Conservation (phyloP, 1,284 basidiomycete genomes). For the Trichosporon faecale region DNA sequence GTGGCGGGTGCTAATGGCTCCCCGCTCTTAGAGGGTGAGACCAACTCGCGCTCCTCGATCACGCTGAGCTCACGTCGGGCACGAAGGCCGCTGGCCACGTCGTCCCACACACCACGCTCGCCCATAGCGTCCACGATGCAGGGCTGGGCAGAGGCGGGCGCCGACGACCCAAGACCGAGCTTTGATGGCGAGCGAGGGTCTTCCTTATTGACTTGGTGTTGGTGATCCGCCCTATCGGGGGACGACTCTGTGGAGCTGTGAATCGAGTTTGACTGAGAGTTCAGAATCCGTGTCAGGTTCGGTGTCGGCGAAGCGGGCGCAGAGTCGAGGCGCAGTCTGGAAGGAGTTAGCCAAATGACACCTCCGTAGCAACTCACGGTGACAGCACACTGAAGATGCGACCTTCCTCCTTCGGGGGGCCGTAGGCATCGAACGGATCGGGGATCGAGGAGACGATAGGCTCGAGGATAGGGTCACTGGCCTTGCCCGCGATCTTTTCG, state of each 20-base stretch:
- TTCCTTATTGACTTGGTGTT: not conserved
- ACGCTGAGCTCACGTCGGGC: conserved; percentile 47
- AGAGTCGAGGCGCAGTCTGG: conserved; percentile 34
- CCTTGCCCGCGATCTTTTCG: conserved; percentile 60
- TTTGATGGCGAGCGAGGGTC: conserved; percentile 26
- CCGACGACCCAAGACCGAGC: conserved; percentile 24
- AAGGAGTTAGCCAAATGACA: conserved; percentile 12
- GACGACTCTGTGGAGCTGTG: conserved; percentile 22
- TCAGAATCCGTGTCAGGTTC: conserved; percentile 34
- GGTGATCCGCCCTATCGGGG: conserved; percentile 13
- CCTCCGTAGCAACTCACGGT: conserved; percentile 60
- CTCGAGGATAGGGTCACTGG: conserved; percentile 85
- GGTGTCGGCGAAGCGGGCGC: conserved; percentile 38
- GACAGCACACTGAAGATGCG: conserved; percentile 89
- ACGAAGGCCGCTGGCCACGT: conserved; percentile 24
- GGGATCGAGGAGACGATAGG: conserved; percentile 83
- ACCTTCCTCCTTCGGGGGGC: conserved; percentile 78
- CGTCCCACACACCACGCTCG: conserved; percentile 30
- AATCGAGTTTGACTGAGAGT: conserved; percentile 26
- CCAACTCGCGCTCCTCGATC: conserved; percentile 42
- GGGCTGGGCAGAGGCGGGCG: conserved; percentile 16
- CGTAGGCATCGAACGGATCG: conserved; percentile 90
- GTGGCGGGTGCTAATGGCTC: not conserved
- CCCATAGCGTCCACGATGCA: conserved; percentile 32
- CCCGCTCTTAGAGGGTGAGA: conserved; percentile 8